Evolutionary conservation across 441 rosid genomes (phyloP).

Genomic region (Pelargonium cotyledonis): DNA sequence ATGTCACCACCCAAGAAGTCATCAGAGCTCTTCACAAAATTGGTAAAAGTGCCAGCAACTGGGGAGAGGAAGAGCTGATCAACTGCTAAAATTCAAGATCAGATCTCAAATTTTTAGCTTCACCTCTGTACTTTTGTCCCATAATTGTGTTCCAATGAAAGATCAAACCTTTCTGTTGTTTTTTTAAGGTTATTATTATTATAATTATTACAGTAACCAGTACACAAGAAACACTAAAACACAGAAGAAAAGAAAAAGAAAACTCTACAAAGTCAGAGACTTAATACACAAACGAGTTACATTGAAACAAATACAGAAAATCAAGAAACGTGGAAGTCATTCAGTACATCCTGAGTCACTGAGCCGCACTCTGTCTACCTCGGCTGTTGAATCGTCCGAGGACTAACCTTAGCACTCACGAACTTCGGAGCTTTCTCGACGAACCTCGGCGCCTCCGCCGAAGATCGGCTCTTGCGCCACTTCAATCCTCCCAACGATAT

Average conservation of each 20-base stretch:
- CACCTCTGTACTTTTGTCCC: neutral
- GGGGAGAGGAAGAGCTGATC: conserved; percentile 31
- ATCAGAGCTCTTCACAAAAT: conserved; percentile 69
- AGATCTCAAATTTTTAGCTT: neutral
- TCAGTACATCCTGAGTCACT: neutral
- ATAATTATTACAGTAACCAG: no score
- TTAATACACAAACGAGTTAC: neutral
- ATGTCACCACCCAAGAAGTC: conserved; percentile 59
- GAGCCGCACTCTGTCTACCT: conserved; percentile 21
- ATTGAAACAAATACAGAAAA: neutral
- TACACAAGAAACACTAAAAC: no score
- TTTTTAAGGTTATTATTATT: no score
- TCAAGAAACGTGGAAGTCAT: neutral
- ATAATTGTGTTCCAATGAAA: no score
- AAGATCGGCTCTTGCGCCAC: conserved; percentile 31
- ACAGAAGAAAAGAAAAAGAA: no score
- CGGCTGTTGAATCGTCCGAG: conserved; percentile 62
- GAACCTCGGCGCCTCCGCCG: conserved; percentile 27
- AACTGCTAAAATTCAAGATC: conserved; percentile 2
- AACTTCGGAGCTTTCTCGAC: conserved; percentile 47
- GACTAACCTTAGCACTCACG: conserved; percentile 45
- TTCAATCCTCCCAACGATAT: conserved; percentile 29
- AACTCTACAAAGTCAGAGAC: neutral
- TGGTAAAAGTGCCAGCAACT: conserved; percentile 52
- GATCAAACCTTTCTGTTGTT: no score